Base-by-base conservation (phyloP, 1,284 basidiomycete genomes). In the Trichosporon asahii region DNA sequence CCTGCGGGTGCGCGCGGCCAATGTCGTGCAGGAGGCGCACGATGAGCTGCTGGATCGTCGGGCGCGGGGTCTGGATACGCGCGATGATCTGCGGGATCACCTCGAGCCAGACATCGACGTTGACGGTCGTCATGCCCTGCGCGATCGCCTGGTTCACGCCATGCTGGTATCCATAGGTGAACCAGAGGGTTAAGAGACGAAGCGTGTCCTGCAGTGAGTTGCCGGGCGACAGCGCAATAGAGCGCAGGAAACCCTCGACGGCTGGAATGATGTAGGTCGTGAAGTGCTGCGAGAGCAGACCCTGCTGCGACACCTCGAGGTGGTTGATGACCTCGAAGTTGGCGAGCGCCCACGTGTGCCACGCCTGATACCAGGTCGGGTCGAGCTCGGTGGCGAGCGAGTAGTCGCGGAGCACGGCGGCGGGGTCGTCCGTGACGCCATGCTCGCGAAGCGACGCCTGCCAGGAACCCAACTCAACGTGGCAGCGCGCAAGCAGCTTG, bases 11-110 rank as follows among this genome's bases (percentile, higher is more conserved):
- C 68, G 94, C 91, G 80, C 92, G 93, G 75, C 97, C 97, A 73
- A 99, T 93, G 76, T 96, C 94, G 21, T 90, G 92, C 65, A 99
- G 86, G 18, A 99, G 87, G 75, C 90, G 90, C 77, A 94, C 91
- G 80, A 99, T 98, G 72, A 96, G 92, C 72, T 90, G 88, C 57
- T 94, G 89, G 72, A 99, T 95, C 68, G 93, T 92, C 35, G 86
- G 85, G 75, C 92, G 93, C 0, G 95, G 95, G 0, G 95, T 97
- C 85, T 98, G 95, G 76, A 99, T 98, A 49, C 97, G 91, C 49
- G 97, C 97, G 78, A 99, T 99, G 76, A 99, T 97, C 87, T 96
- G 95, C 49, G 97, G 97, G 72, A 99, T 95, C 72, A 99, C 97
- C 78, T 98, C 95, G 44, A 99, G 87, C 97, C 97, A 99, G 0